Evolutionary conservation across 306 rosid species (phyloP).

Genomic region (Rosa multiflora): DNA sequence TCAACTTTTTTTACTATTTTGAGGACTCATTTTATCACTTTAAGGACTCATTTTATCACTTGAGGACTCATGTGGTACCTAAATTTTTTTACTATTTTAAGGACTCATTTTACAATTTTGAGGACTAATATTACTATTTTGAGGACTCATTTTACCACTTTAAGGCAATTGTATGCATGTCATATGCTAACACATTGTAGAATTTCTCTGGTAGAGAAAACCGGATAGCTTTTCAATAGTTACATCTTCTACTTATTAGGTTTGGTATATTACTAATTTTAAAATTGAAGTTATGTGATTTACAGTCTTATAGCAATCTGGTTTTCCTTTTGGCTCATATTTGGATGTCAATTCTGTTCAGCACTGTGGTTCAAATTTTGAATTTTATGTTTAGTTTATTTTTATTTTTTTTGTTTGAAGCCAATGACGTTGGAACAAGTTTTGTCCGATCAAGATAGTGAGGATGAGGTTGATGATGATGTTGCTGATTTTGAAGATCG

Average conservation of each 20-base stretch:
- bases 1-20: too few species aligned
- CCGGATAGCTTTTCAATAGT: background rate
- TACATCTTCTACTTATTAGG: background rate
- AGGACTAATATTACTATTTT: too few species aligned
- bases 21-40: too few species aligned
- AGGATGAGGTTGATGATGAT: constrained; percentile 81
- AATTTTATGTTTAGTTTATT: background rate
- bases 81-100: too few species aligned
- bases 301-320: background rate
- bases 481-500: constrained; percentile 67
- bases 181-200: too few species aligned
- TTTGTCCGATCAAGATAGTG: constrained; percentile 66
- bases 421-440: constrained; percentile 73
- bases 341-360: background rate
- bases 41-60: too few species aligned
- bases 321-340: background rate
- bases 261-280: background rate
- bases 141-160: too few species aligned
- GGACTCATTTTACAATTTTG: too few species aligned
- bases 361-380: background rate
- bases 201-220: background rate
- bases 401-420: constrained; percentile 42
- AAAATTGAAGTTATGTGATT: background rate
- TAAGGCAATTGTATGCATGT: too few species aligned
- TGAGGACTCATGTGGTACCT: too few species aligned